phyloP scores from a whole-genome alignment of 306 rosid species.

The Trifolium fragiferum region DNA sequence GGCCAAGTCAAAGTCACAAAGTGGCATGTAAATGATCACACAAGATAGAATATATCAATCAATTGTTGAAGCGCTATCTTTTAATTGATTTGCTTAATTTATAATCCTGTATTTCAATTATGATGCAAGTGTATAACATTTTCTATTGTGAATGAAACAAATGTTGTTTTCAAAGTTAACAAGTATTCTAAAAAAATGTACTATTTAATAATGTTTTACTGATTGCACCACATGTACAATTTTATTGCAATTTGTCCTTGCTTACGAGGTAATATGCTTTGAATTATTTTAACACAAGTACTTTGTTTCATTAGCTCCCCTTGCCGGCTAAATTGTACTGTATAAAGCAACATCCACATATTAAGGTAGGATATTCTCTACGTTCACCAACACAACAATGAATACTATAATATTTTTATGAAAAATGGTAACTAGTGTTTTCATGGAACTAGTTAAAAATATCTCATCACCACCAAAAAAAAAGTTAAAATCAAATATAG shows the following conservation, averaged over 20 bases:
- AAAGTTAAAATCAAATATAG: too few species aligned
- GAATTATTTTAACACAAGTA: not conserved
- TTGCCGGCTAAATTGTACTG: not conserved
- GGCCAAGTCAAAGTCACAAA: slow-evolving; percentile 2
- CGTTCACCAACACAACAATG: too few species aligned
- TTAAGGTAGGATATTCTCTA: not conserved
- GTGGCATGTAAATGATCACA: slow-evolving; percentile 16
- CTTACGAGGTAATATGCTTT: not conserved
- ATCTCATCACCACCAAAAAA: too few species aligned
- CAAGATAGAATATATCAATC: slow-evolving; percentile 1
- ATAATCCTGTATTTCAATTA: not conserved
- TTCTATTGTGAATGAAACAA: not conserved
- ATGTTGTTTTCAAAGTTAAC: not conserved
- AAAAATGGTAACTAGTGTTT: too few species aligned
- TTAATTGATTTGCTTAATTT: not conserved
- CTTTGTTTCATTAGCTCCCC: not conserved
- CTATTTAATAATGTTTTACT: not conserved
- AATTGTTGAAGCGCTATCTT: not conserved
- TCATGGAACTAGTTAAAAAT: too few species aligned
- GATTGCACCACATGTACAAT: not conserved
- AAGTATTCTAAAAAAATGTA: not conserved
- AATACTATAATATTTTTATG: too few species aligned
- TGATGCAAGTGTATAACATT: slow-evolving; percentile 20
- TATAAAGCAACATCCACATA: not conserved
- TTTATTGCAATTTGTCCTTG: not conserved